Base-by-base conservation (phyloP, 2,329 filamentous ascomycete genomes). In the Xenoacremonium recifei region DNA sequence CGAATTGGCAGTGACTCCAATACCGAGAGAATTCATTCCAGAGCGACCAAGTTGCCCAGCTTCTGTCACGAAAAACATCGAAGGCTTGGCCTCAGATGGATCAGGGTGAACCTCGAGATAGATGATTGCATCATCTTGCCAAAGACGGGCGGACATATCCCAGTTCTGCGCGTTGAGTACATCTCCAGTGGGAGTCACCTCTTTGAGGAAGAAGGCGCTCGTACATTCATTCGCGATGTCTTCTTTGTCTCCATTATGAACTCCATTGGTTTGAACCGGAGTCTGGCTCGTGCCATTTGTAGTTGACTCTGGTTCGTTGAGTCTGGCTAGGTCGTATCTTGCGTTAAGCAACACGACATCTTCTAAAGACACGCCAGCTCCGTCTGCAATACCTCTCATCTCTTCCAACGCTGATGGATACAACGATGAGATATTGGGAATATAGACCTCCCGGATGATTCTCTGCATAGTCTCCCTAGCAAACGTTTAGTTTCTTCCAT, bases 301-400 rank as follows among this genome's bases (percentile, higher is more conserved):
- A n/a, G n/a, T n/a, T n/a, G n/a, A n/a, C n/a, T n/a, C n/a, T n/a
- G n/a, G n/a, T 16, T 48, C 35, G 6, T 47, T 35, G 9, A 50
- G n/a, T 16, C 43, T 27, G 3, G 68, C 69, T 44, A 80, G 78
- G 57, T 81, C 77, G 0, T 74, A 79, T 2, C 77, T 67, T 5
- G 79, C 70, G 45, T 81, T 81, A 19, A 81, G 57, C 3, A 76
- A 75, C 3, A 81, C 60, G 19, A 82, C 70, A 33, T 78, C 74
- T 3, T 74, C 57, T 4, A 80, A 52, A 4, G 64, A 47, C 6
- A 68, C 53, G 0, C 52, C 58, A 0, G 75, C 66, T 4, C 77
- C 77, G 4, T 72, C 65, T 2, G 77, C 75, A 34, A 80, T 69
- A 12, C 75, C 80, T 44, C 58, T 52, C 48, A 75, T 71, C 49